These are phyloP conservation scores for Boletus tomentosulus DNA, from an alignment of 768 basidiomycete genomes.

Conservation along the genomic window DNA sequence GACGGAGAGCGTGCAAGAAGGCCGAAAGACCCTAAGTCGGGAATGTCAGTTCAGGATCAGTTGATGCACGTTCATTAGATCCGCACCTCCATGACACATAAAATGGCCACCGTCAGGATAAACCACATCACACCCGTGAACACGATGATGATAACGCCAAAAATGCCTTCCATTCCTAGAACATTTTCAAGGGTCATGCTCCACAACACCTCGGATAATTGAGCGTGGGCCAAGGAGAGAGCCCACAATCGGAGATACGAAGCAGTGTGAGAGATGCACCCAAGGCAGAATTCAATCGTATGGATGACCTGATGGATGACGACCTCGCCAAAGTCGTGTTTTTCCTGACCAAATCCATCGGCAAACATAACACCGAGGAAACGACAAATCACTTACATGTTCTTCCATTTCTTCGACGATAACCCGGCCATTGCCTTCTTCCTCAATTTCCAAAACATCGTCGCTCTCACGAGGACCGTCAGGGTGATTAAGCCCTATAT, in stretches of 20 bases:
- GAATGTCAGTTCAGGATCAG: constrained; percentile 6
- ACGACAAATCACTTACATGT: constrained; percentile 50
- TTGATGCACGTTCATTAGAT: constrained; percentile 17
- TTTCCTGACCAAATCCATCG: constrained; percentile 44
- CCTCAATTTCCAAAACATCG: constrained; percentile 67
- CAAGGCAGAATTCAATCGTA: constrained; percentile 98
- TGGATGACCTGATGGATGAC: constrained; percentile 98
- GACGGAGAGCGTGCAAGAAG: constrained; percentile 91
- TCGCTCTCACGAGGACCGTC: constrained; percentile 57
- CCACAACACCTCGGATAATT: constrained; percentile 93
- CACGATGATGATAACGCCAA: constrained; percentile 51
- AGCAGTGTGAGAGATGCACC: constrained; percentile 97
- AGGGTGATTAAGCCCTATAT: constrained; percentile 61
- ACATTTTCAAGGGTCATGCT: constrained; percentile 71
- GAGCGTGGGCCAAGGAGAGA: constrained; percentile 94
- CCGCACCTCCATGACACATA: constrained; percentile 94
- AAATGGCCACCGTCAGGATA: constrained; percentile 61
- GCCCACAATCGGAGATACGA: constrained; percentile 96
- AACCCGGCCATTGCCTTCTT: constrained; percentile 73
- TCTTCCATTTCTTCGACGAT: constrained; percentile 72
- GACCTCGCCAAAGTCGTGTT: constrained; percentile 92
- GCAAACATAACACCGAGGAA: constrained; percentile 1
- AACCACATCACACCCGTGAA: constrained; percentile 77
- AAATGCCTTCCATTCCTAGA: constrained; percentile 59
- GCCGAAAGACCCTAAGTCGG: constrained; percentile 78